Evolutionary conservation across 2,329 filamentous ascomycete genomes (phyloP), one percentile per base, ranked within the genome.

Genomic region (Aphanocladium album): DNA sequence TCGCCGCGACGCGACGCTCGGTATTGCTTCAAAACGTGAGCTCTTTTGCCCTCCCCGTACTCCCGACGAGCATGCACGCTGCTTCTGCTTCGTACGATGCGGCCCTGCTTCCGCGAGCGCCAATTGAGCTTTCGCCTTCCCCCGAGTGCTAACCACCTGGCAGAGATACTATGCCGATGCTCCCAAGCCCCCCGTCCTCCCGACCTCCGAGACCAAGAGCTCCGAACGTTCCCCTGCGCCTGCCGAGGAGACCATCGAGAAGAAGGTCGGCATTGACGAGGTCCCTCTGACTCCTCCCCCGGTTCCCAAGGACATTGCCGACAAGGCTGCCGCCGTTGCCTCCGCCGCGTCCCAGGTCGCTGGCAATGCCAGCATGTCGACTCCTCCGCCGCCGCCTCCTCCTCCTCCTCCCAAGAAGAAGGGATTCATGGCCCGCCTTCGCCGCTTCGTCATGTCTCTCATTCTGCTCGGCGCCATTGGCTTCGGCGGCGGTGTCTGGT

Each of bases 401-500:
- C 75, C 71, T 58, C 71, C 68, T 37, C 65, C 77, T 68, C 67
- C 79, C 70, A 74, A 80, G 79, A 78, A 85, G 83, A 79, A 89
- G 84, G 79, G 86, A 72, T 80, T 86, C 74, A 81, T 85, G 73
- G 84, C 90, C 64, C 85, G 89, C 62, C 84, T 96, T 72, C 84
- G 90, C 68, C 88, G 88, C 72, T 88, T 92, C 71, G 77, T 97
- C 61, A 77, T 93, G 66, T 90, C 89, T 59, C 76, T 97, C 53
- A 78, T 93, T 64, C 76, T 96, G 49, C 83, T 97, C 30, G 87
- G 89, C 27, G 85, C 86, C 6, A 76, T 96, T 49, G 87, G 89
- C 43, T 99, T 96, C 69, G 90, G 84, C 60, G 92, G 92, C 65
- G 92, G 93, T 67, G 88, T 97, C 60, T 96, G 90, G 81, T 95